Conservation (phyloP, 1,284 basidiomycete species). For the Boletus smithii region DNA sequence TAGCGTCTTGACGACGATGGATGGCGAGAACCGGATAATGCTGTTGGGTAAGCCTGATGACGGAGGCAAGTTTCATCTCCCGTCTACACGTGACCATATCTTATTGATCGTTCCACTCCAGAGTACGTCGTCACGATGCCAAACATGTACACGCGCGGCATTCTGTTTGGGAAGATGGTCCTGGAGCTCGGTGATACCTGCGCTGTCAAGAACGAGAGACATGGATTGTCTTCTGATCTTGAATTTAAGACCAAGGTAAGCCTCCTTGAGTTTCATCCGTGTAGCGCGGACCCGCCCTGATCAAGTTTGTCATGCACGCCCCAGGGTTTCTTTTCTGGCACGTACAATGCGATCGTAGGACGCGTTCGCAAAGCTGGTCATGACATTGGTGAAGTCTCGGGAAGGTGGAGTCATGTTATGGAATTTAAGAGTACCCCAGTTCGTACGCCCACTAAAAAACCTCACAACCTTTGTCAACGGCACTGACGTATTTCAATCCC, state of each 20-base stretch:
- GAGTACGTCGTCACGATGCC: conserved; percentile 92
- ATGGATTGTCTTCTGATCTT: conserved; percentile 76
- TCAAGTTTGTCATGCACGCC: neutral
- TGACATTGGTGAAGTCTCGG: conserved; percentile 86
- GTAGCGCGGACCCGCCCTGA: neutral
- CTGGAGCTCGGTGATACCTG: conserved; percentile 93
- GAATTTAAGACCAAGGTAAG: conserved; percentile 96
- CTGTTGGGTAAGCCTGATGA: conserved; percentile 81
- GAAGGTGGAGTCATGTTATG: conserved; percentile 91
- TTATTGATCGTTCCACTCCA: conserved; percentile 26
- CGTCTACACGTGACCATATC: conserved; percentile 5
- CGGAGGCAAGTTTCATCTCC: conserved; percentile 55
- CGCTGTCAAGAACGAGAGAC: conserved; percentile 79
- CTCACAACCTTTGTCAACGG: no score
- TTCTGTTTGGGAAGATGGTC: conserved; percentile 98
- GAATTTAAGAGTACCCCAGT: conserved; percentile 79
- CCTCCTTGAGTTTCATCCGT: neutral
- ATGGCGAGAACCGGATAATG: conserved; percentile 88
- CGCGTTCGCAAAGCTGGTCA: conserved; percentile 64
- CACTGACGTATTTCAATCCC: neutral
- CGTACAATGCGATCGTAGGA: conserved; percentile 90
- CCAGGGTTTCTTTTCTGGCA: conserved; percentile 95
- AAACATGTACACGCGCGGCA: conserved; percentile 97
- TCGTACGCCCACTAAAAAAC: conserved; percentile 4
- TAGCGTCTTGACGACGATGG: conserved; percentile 93